These are phyloP conservation scores for Leccinum insigne DNA, from an alignment of 1,284 basidiomycete species.

Conservation along the genomic window DNA sequence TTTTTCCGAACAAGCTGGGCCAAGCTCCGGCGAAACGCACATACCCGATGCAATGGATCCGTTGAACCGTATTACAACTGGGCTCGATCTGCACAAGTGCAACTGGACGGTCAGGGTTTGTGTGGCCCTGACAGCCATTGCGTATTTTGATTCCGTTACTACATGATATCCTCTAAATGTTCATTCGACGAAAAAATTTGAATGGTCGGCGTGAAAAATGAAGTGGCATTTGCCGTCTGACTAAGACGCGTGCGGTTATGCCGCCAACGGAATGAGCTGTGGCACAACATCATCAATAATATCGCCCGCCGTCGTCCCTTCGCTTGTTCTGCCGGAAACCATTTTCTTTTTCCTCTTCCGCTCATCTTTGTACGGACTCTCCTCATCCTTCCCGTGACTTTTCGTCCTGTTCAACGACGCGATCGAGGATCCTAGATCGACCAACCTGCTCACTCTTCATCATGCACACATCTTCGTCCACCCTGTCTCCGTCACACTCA, in stretches of 20 bases:
- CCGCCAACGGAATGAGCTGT: constrained; percentile 10
- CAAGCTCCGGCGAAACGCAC: neutral
- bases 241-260: constrained; percentile 24
- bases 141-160: constrained; percentile 11
- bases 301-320: constrained; percentile 7
- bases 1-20: neutral
- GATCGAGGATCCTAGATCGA: constrained; percentile 30
- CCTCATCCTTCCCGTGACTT: constrained; percentile 13
- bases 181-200: neutral
- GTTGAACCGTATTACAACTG: no score
- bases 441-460: constrained; percentile 2
- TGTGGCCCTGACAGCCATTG: neutral
- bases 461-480: constrained; percentile 28
- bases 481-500: constrained; percentile 29
- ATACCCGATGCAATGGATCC: neutral
- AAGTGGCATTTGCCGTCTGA: constrained; percentile 32
- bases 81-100: neutral
- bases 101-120: neutral
- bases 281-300: constrained; percentile 6
- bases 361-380: constrained; percentile 6
- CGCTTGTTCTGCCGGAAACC: constrained; percentile 19
- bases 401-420: neutral
- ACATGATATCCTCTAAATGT: neutral
- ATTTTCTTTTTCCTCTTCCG: constrained; percentile 25
- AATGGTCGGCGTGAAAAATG: constrained; percentile 7